Evolutionary conservation across 1,139 yeast genomes (phyloP), one percentile per base, ranked within the genome.

Genomic region (Saccharomyces hybrid): DNA sequence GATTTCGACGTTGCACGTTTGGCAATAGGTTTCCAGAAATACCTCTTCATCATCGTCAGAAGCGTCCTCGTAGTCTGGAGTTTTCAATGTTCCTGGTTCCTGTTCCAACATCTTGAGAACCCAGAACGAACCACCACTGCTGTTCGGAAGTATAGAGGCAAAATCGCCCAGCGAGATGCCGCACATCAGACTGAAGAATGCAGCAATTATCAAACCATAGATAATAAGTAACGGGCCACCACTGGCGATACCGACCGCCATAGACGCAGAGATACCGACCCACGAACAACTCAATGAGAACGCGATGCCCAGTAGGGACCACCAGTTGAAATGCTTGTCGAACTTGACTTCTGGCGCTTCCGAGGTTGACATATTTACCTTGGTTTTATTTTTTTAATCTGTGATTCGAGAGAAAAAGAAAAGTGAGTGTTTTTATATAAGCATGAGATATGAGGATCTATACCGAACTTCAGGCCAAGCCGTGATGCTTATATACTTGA

Each of bases 111-210:
- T 69, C 34, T 78, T 77, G 61, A 80, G 69, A 1, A 83, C 78
- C 86, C 86, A 81, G 55, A 78, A 81, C 63, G 80, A 80, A 61
- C 80, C 84, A 26, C 85, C 85, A 29, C 84, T 84, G 49, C 84
- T 82, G 54, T 71, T 71, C 1, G 85, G 85, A 63, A 78, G 77
- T 42, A 82, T 78, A 50, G 78, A 73, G 1, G 81, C 75, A 64
- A 81, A 70, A 59, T 81, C 85, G 14, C 81, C 74, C 34, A 78
- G 68, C 2, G 81, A 74, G 52, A 75, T 66, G 8, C 77, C 82
- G 50, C 78, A 72, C 62, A 76, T 73, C 53, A 74, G 64, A 3
- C 81, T 74, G 34, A 79, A 67, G 52, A 69, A 71, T 8, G 84
- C 79, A 53, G 82, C 79, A 59, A 82, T 81, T 7, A 78, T 60